Evolutionary conservation across 805 yeast genomes (phyloP).

Genomic region (Candida incommunis): DNA sequence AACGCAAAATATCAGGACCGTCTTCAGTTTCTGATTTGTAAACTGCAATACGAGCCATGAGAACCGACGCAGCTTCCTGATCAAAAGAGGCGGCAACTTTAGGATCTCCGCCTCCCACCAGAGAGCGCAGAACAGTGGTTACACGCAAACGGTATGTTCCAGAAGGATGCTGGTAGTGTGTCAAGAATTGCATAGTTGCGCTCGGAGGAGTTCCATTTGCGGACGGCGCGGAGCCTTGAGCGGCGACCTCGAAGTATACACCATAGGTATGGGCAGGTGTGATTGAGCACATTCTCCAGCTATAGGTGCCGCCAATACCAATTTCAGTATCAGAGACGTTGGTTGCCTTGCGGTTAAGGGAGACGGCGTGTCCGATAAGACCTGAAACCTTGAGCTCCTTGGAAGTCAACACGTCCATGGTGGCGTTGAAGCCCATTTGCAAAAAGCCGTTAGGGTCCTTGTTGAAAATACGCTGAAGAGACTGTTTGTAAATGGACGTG

Average conservation of each 20-base stretch:
- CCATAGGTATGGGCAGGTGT: conserved; percentile 86
- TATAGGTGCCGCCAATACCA: conserved; percentile 86
- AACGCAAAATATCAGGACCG: conserved; percentile 82
- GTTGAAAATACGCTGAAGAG: conserved; percentile 72
- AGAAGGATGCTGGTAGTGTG: conserved; percentile 89
- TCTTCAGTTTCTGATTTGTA: conserved; percentile 72
- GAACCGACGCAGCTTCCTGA: conserved; percentile 95
- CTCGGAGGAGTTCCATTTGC: conserved; percentile 9
- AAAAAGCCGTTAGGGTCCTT: conserved; percentile 81
- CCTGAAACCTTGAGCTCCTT: conserved; percentile 84
- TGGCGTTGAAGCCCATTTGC: conserved; percentile 82
- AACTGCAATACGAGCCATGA: conserved; percentile 83
- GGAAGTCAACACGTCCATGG: conserved; percentile 75
- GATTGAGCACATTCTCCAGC: conserved; percentile 73
- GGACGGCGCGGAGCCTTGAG: conserved; percentile 18
- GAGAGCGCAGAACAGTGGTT: conserved; percentile 56
- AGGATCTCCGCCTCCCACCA: conserved; percentile 42
- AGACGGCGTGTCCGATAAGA: conserved; percentile 82
- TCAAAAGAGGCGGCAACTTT: conserved; percentile 60
- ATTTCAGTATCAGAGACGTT: conserved; percentile 81
- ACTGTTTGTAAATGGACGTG: conserved; percentile 86
- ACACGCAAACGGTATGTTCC: conserved; percentile 84
- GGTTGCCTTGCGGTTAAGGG: conserved; percentile 44
- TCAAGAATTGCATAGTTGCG: conserved; percentile 61
- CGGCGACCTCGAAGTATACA: conserved; percentile 69